phyloP scores from a whole-genome alignment of 192 early-diverging fungal genomes.

The Coemansia sp. region DNA sequence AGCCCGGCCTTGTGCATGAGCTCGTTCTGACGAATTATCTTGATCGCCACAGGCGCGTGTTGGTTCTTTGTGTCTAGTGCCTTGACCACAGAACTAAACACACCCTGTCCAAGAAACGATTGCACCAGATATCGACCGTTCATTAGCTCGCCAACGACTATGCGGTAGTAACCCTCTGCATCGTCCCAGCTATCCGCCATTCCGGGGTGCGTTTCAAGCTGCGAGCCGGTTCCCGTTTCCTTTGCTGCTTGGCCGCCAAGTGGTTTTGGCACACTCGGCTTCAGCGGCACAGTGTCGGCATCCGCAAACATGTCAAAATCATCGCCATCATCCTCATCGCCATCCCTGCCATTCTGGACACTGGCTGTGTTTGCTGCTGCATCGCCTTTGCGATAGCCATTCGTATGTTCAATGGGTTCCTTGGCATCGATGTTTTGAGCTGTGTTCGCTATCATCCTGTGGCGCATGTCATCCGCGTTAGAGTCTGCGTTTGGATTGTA shows the following conservation, averaged over 20 bases:
- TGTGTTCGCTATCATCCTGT: slow-evolving; percentile 33
- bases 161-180: slow-evolving; percentile 95
- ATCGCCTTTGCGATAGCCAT: slow-evolving; percentile 40
- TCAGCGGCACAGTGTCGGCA: slow-evolving; percentile 54
- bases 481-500: slow-evolving; percentile 79
- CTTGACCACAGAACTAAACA: slow-evolving; percentile 92
- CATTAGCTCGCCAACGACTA: slow-evolving; percentile 82
- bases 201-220: slow-evolving; percentile 11
- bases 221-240: slow-evolving; percentile 4
- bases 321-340: slow-evolving; percentile 38
- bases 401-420: not conserved
- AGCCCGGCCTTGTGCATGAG: slow-evolving; percentile 86
- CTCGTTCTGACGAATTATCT: slow-evolving; percentile 94
- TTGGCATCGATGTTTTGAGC: slow-evolving; percentile 21
- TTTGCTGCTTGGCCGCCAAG: slow-evolving; percentile 18
- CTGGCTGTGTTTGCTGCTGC: slow-evolving; percentile 17
- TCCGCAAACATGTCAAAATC: slow-evolving; percentile 66
- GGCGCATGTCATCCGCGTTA: slow-evolving; percentile 68
- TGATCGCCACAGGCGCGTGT: slow-evolving; percentile 87
- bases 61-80: slow-evolving; percentile 74
- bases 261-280: not conserved
- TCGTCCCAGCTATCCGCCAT: slow-evolving; percentile 93
- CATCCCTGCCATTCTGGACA: slow-evolving; percentile 6
- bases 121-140: slow-evolving; percentile 86
- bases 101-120: slow-evolving; percentile 86